Evolutionary conservation across 2,329 filamentous ascomycete species (phyloP).

Genomic region (Fusarium fujikuroi): DNA sequence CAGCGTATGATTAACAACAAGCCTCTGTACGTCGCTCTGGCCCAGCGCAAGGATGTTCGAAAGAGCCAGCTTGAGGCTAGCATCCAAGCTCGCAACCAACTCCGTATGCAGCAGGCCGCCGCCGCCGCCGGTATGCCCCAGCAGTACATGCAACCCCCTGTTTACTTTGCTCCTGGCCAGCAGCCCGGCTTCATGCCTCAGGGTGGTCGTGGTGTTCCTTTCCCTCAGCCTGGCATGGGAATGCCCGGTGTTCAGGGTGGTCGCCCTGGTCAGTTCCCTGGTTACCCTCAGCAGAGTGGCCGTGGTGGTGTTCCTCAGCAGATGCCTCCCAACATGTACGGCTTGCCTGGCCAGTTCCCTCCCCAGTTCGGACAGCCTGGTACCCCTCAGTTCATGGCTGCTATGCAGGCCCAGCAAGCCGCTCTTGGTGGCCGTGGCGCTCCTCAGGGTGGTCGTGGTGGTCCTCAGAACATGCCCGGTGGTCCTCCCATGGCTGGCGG

Average conservation of each 20-base stretch:
- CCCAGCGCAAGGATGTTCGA: constrained; percentile 99
- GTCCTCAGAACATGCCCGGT: constrained; percentile 67
- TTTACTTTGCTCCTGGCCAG: constrained; percentile 91
- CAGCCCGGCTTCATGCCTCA: constrained; percentile 76
- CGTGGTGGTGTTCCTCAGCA: constrained; percentile 89
- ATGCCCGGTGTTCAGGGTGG: constrained; percentile 80
- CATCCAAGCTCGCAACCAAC: constrained; percentile 98
- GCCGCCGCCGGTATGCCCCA: constrained; percentile 89
- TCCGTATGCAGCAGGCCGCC: constrained; percentile 97
- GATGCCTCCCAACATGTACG: constrained; percentile 88
- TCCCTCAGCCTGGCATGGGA: constrained; percentile 71
- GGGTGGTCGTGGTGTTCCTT: constrained; percentile 73
- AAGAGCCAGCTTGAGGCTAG: constrained; percentile 99
- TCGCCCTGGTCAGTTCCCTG: constrained; percentile 87
- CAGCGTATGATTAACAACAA: constrained; percentile 98
- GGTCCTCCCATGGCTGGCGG: constrained; percentile 71
- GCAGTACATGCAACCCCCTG: constrained; percentile 87
- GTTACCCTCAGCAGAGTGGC: constrained; percentile 86
- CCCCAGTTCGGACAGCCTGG: constrained; percentile 83
- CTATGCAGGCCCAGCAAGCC: constrained; percentile 79
- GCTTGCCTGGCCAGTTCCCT: constrained; percentile 82
- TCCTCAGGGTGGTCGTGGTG: constrained; percentile 76
- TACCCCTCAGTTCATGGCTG: constrained; percentile 81
- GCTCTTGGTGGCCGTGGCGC: constrained; percentile 71
- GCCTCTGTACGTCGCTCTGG: constrained; percentile 96